These are phyloP conservation scores for Microbotryum scabiosae DNA, from an alignment of 1,284 basidiomycete genomes.

Conservation along the genomic window DNA sequence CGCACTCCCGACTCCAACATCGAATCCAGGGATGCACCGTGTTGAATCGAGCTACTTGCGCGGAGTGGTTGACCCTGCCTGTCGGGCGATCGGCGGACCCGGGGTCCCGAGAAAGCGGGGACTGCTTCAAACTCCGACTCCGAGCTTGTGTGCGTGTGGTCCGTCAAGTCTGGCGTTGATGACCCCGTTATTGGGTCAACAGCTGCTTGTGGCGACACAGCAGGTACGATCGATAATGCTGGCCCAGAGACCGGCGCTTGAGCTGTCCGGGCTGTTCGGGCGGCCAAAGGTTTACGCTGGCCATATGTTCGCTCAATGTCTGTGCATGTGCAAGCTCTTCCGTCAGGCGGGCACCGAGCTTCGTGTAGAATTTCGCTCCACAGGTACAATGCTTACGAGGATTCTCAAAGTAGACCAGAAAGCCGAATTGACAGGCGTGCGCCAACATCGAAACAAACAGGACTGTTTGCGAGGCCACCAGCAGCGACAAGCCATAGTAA, in stretches of 20 bases:
- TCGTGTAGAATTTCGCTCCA: slow-evolving; percentile 25
- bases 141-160: too few relatives aligned
- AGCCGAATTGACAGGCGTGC: slow-evolving; percentile 90
- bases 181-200: not conserved
- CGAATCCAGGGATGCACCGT: too few relatives aligned
- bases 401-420: slow-evolving; percentile 94
- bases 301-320: slow-evolving; percentile 85
- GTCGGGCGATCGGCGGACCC: slow-evolving; percentile 14
- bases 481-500: slow-evolving; percentile 89
- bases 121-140: too few relatives aligned
- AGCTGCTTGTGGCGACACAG: not conserved
- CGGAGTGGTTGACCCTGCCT: not conserved
- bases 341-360: not conserved
- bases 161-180: too few relatives aligned
- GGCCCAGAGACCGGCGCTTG: not conserved
- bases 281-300: slow-evolving; percentile 72
- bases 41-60: too few relatives aligned
- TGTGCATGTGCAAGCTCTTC: slow-evolving; percentile 36
- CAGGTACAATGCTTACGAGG: slow-evolving; percentile 61
- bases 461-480: slow-evolving; percentile 80
- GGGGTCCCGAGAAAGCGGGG: slow-evolving; percentile 4
- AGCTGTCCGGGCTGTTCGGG: slow-evolving; percentile 53
- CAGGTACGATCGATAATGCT: not conserved
- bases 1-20: not conserved
- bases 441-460: slow-evolving; percentile 86